Percentiles rank a stretch among this genome's conserved stretches.
phyloP scores from a whole-genome alignment of 2,329 filamentous ascomycete genomes.

The Blastomyces silverae region DNA sequence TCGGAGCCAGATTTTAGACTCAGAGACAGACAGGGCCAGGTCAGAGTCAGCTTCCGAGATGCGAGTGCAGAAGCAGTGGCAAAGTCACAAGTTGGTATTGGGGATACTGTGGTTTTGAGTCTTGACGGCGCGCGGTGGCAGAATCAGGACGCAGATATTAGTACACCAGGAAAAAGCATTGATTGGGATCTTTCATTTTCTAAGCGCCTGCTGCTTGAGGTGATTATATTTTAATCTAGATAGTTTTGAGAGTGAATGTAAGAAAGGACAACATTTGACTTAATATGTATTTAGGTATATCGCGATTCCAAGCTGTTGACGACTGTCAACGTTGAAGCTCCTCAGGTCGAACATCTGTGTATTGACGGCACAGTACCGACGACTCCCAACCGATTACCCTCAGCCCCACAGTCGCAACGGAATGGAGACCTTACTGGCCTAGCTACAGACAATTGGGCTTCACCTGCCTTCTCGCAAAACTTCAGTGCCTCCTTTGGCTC shows the following conservation, averaged over 20 bases:
- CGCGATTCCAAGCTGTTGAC: conserved; percentile 25
- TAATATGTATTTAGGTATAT: conserved; percentile 34
- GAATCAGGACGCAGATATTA: conserved; percentile 32
- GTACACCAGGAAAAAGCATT: conserved; percentile 52
- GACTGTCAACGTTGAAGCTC: conserved; percentile 30
- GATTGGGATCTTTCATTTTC: conserved; percentile 52
- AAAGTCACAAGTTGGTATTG: conserved; percentile 63
- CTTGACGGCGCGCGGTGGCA: conserved; percentile 62
- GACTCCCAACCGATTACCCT: conserved; percentile 37
- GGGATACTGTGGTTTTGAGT: conserved; percentile 64
- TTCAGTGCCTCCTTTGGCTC: conserved; percentile 63
- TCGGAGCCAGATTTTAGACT: conserved; percentile 79
- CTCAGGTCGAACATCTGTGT: conserved; percentile 22
- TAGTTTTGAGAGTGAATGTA: not conserved
- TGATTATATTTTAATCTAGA: conserved; percentile 19
- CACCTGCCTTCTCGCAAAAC: conserved; percentile 72
- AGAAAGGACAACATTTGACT: not conserved
- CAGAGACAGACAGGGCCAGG: conserved; percentile 68
- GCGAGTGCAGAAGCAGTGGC: conserved; percentile 63
- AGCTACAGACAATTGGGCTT: conserved; percentile 56
- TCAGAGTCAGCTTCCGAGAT: conserved; percentile 68
- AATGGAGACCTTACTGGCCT: conserved; percentile 17
- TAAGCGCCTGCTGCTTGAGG: conserved; percentile 34
- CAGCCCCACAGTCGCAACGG: conserved; percentile 21
- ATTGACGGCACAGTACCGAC: conserved; percentile 38